A percentile compares a stretch with the other conserved stretches of the same genome.
Conservation (phyloP, 2,329 filamentous ascomycete genomes). For the Neospermospora avenae region DNA sequence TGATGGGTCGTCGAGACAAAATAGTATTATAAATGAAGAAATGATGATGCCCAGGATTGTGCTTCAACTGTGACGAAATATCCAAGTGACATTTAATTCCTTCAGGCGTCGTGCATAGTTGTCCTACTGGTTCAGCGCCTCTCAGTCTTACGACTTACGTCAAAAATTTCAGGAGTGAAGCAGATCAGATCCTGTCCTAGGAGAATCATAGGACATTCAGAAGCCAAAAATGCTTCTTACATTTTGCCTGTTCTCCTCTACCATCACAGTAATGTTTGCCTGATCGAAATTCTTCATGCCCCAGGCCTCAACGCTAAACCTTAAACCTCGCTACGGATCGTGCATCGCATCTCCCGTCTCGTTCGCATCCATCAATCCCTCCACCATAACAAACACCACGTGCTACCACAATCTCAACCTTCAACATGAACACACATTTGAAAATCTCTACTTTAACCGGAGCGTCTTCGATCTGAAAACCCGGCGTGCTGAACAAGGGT, state of each 20-base stretch:
- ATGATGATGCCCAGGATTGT: background rate
- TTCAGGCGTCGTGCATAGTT: too few relatives aligned
- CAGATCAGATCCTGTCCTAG: too few relatives aligned
- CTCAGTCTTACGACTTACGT: too few relatives aligned
- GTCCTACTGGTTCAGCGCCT: too few relatives aligned
- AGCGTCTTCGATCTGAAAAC: background rate
- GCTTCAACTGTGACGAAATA: background rate
- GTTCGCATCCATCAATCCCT: background rate
- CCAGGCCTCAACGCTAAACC: background rate
- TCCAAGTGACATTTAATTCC: background rate
- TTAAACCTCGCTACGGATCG: background rate
- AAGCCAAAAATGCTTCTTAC: too few relatives aligned
- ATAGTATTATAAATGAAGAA: conserved; percentile 8
- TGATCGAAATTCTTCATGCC: background rate
- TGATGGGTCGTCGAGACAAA: conserved; percentile 19
- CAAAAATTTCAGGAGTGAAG: too few relatives aligned
- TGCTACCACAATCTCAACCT: background rate
- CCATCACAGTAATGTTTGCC: background rate
- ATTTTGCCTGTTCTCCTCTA: too few relatives aligned
- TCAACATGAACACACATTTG: background rate
- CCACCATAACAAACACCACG: background rate
- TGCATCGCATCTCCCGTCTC: background rate
- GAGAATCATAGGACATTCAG: too few relatives aligned
- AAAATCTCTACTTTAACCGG: too few relatives aligned
- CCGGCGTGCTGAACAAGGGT: too few relatives aligned